Conservation (phyloP, 2,329 filamentous ascomycete genomes). For the Aspergillus brunneoviolaceus region DNA sequence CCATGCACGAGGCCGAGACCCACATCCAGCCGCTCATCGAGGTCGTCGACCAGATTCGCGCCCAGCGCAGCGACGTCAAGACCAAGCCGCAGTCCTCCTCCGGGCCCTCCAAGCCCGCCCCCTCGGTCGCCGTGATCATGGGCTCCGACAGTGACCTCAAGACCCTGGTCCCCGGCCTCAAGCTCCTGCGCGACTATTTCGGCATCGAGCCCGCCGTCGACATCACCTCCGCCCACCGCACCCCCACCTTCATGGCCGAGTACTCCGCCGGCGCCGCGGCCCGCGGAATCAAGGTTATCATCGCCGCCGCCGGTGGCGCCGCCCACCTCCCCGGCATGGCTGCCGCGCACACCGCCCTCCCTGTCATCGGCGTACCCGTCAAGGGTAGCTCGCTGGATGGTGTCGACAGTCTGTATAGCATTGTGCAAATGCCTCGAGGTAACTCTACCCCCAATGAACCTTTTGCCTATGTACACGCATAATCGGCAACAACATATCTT, state of each 20-base stretch:
- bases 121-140: conserved; percentile 49
- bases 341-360: conserved; percentile 67
- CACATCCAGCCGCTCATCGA: conserved; percentile 70
- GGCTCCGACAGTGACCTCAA: conserved; percentile 51
- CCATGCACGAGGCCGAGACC: conserved; percentile 66
- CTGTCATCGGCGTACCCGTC: conserved; percentile 75
- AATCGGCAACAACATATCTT: background rate
- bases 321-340: conserved; percentile 75
- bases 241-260: conserved; percentile 67
- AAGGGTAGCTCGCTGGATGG: conserved; percentile 72
- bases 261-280: conserved; percentile 63
- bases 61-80: conserved; percentile 48
- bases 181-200: conserved; percentile 45
- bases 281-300: conserved; percentile 70
- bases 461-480: background rate
- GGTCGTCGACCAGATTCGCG: conserved; percentile 75
- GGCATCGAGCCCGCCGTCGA: conserved; percentile 46
- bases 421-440: conserved; percentile 72
- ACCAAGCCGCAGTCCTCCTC: conserved; percentile 32
- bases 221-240: conserved; percentile 62
- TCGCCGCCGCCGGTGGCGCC: conserved; percentile 73
- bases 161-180: conserved; percentile 46
- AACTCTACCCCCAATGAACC: conserved; percentile 10
- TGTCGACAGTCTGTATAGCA: conserved; percentile 68
- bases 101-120: conserved; percentile 31